Conservation (phyloP, 2,329 filamentous ascomycete species). For the Beauveria brongniartii region DNA sequence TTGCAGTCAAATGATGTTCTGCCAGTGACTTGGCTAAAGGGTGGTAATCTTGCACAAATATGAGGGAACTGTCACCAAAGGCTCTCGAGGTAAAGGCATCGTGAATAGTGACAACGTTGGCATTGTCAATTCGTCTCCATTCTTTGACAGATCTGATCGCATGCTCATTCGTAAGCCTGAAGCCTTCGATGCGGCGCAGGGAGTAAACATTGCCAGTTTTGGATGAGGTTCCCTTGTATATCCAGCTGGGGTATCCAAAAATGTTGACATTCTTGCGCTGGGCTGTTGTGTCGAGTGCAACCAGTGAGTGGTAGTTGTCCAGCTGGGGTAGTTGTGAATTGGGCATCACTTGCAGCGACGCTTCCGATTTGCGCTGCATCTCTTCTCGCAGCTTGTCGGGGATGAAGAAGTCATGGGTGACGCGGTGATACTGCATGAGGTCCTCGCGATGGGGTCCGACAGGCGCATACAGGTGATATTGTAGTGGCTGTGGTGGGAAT, state of each 20-base stretch:
- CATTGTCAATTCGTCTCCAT: constrained; percentile 80
- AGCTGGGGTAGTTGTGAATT: constrained; percentile 68
- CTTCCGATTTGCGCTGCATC: constrained; percentile 79
- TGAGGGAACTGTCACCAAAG: constrained; percentile 89
- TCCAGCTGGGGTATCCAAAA: constrained; percentile 86
- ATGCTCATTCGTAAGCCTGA: constrained; percentile 79
- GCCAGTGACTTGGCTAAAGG: constrained; percentile 83
- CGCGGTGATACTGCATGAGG: constrained; percentile 74
- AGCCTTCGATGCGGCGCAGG: constrained; percentile 79
- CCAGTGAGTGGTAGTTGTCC: constrained; percentile 86
- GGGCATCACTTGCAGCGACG: constrained; percentile 74
- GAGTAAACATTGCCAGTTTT: constrained; percentile 88
- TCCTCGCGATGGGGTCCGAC: constrained; percentile 76
- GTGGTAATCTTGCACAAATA: constrained; percentile 90
- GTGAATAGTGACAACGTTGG: constrained; percentile 75
- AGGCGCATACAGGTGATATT: constrained; percentile 90
- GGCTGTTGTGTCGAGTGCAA: constrained; percentile 75
- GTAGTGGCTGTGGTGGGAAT: constrained; percentile 57
- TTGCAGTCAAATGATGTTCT: constrained; percentile 62
- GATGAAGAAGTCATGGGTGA: constrained; percentile 86
- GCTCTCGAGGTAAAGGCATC: constrained; percentile 89
- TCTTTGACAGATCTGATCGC: constrained; percentile 78
- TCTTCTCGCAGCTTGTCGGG: constrained; percentile 82
- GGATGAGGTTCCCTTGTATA: constrained; percentile 86
- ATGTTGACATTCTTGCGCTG: constrained; percentile 69